Evolutionary conservation across 2,329 filamentous ascomycete genomes (phyloP), one percentile per base, ranked within the genome.

Genomic region (Eutypa lata): DNA sequence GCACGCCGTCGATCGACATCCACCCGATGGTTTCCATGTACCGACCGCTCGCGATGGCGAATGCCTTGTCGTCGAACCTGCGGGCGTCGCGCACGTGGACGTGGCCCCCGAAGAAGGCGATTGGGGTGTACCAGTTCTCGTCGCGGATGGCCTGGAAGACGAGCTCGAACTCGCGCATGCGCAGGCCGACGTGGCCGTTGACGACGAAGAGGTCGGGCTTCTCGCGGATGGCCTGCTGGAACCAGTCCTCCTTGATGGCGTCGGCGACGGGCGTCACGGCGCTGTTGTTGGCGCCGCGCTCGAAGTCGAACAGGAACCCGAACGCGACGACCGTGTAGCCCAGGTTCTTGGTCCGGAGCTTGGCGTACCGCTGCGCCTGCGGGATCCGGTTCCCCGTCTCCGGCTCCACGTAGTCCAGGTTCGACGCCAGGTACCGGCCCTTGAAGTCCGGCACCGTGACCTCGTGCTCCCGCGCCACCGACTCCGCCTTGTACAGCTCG

Each of bases 21-120:
- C 94, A 97, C 2, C 93, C 93, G 48, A 97, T 87, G 0, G 93
- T 97, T 74, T 97, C 93, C 77, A 97, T 88, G 70, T 97, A 97
- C 1, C 93, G 83, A 3, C 93, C 93, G 61, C 90, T 94, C 40
- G 91, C 91, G 5, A 97, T 76, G 1, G 87, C 92, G 57, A 89
- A 86, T 0, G 92, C 84, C 50, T 84, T 86, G 38, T 81, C 80
- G 69, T 97, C 93, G 63, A 90, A 97, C 54, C 81, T 83, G 40
- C 83, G 83, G 61, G 90, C 90, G 66, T 97, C 91, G 8, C 93
- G 86, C 46, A 97, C 90, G 67, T 97, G 93, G 1, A 85, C 85
- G 65, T 97, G 93, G 0, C 93, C 93, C 8, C 90, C 93, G 56
- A 97, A 94, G 71, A 97, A 91, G 55, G 90, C 88, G 52, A 97